Conservation (phyloP, 2,329 filamentous ascomycete species). For the Epicoccum sorghinum region DNA sequence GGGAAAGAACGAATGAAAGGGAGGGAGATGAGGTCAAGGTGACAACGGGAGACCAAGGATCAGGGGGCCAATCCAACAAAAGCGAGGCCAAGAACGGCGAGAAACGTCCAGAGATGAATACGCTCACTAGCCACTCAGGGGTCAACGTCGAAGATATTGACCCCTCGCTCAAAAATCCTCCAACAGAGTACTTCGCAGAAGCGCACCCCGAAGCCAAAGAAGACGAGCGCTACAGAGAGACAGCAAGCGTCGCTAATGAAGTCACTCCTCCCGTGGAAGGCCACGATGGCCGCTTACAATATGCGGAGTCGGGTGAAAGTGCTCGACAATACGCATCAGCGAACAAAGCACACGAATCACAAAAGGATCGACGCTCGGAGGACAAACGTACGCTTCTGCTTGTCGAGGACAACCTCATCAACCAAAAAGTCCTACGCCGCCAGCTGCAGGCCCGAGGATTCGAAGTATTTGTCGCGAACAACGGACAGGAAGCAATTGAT, state of each 20-base stretch:
- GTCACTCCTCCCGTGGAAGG: conserved; percentile 13
- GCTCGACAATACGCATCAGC: conserved; percentile 29
- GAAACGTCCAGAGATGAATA: conserved; percentile 4
- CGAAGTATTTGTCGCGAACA: conserved; percentile 50
- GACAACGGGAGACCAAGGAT: background rate
- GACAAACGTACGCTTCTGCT: conserved; percentile 44
- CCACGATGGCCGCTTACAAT: conserved; percentile 7
- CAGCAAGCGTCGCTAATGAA: conserved; percentile 21
- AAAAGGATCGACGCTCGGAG: conserved; percentile 26
- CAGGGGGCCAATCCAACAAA: background rate
- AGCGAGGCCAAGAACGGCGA: background rate
- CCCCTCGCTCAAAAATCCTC: conserved; percentile 38
- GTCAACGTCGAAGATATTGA: conserved; percentile 25
- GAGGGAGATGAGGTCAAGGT: conserved; percentile 10
- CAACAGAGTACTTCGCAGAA: conserved; percentile 37
- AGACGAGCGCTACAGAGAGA: conserved; percentile 34
- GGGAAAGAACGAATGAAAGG: conserved; percentile 25
- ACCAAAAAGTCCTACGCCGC: conserved; percentile 56
- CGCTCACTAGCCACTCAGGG: conserved; percentile 26
- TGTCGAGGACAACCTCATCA: conserved; percentile 58
- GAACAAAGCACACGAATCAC: conserved; percentile 23
- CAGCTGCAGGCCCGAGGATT: conserved; percentile 55
- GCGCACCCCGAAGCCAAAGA: conserved; percentile 29
- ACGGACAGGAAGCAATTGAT: conserved; percentile 55
- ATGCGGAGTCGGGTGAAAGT: conserved; percentile 33